phyloP scores from a whole-genome alignment of 163 green algal genomes.

The Chlorella variabilis region DNA sequence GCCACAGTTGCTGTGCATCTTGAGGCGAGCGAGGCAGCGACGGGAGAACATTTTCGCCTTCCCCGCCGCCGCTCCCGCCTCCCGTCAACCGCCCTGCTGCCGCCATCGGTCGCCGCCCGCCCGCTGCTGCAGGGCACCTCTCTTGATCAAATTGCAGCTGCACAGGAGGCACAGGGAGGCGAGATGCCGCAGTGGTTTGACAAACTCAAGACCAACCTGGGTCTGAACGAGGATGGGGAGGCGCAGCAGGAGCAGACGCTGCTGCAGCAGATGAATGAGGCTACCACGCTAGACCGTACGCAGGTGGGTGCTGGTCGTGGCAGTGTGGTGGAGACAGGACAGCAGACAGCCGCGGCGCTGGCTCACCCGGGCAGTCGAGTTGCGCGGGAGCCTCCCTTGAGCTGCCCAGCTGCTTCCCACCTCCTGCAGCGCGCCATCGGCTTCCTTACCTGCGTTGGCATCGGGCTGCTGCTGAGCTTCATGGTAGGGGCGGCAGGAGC shows the following conservation, averaged over 20 bases:
- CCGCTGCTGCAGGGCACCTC: neutral
- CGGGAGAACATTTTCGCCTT: no score
- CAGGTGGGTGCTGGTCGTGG: no score
- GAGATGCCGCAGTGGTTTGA: slow-evolving; percentile 32
- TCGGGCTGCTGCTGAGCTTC: slow-evolving; percentile 61
- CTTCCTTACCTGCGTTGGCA: slow-evolving; percentile 52
- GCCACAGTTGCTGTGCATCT: no score
- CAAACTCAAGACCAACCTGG: slow-evolving; percentile 19
- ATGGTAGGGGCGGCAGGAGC: slow-evolving; percentile 36
- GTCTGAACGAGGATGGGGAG: slow-evolving; percentile 31
- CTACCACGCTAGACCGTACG: slow-evolving; percentile 54
- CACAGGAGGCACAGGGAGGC: neutral
- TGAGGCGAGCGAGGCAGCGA: no score
- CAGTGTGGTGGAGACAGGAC: no score
- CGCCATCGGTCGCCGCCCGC: no score
- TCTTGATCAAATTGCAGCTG: no score
- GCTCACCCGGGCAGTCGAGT: no score
- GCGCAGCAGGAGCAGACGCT: slow-evolving; percentile 42
- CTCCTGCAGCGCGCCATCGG: slow-evolving; percentile 35
- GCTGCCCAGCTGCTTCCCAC: neutral
- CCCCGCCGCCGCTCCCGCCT: no score
- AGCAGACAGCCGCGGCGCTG: no score
- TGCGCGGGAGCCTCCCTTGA: no score
- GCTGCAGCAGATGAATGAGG: slow-evolving; percentile 56
- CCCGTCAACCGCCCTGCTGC: no score